phyloP scores from a whole-genome alignment of 1,284 basidiomycete genomes.

The Rhodofomes roseus region DNA sequence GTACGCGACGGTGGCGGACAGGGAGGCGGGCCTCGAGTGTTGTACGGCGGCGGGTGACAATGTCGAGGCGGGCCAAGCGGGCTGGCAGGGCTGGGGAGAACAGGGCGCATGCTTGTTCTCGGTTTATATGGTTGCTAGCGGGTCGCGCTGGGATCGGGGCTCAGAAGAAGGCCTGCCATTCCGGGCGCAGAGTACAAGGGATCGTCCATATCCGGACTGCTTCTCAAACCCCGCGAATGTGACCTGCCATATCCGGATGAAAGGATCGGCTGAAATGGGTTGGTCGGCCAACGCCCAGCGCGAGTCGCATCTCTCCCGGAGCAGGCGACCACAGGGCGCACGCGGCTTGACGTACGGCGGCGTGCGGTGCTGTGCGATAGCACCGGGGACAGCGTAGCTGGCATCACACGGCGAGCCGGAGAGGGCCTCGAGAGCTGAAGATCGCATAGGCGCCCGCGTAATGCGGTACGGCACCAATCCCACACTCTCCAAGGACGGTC shows the following conservation, averaged over 20 bases:
- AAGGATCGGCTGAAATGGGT: slow-evolving; percentile 19
- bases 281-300: slow-evolving; percentile 3
- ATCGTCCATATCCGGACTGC: slow-evolving; percentile 17
- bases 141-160: background rate
- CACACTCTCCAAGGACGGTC: background rate
- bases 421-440: background rate
- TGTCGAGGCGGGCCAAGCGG: background rate
- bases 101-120: background rate
- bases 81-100: background rate
- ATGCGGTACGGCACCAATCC: background rate
- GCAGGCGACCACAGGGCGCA: background rate
- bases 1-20: background rate
- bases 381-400: background rate
- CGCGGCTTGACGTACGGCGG: background rate
- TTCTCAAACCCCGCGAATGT: slow-evolving; percentile 16
- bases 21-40: background rate
- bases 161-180: slow-evolving; percentile 4
- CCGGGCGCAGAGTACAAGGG: slow-evolving; percentile 21
- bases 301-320: background rate
- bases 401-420: background rate
- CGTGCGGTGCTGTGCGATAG: background rate
- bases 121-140: slow-evolving; percentile 6
- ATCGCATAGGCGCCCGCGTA: background rate
- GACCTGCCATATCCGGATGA: slow-evolving; percentile 23
- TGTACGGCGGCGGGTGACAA: background rate